These are phyloP conservation scores for Paspalum vaginatum DNA, from an alignment of 176 grass and related monocot species.

Conservation along the genomic window DNA sequence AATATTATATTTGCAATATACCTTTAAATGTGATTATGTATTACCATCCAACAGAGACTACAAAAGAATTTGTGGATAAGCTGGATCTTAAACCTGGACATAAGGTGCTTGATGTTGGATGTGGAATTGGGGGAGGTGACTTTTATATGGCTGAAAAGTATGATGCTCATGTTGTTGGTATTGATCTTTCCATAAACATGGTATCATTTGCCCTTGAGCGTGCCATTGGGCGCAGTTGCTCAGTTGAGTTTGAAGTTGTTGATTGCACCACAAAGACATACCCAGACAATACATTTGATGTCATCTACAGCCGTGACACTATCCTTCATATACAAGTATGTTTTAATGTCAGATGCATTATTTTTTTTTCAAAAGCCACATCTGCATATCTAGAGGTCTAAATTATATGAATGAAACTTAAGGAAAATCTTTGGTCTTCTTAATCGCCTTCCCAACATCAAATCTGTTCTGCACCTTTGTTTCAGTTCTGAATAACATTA, in stretches of 20 bases:
- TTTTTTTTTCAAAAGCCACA: background rate
- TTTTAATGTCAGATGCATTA: background rate
- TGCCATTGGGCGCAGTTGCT: conserved; percentile 79
- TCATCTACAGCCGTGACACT: conserved; percentile 93
- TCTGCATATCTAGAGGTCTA: background rate
- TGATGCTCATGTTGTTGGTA: conserved; percentile 87
- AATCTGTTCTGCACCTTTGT: background rate
- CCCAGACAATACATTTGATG: conserved; percentile 70
- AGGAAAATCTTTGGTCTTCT: background rate
- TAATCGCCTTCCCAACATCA: background rate
- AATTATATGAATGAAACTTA: background rate
- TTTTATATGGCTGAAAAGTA: conserved; percentile 99
- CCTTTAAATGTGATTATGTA: conserved; percentile 24
- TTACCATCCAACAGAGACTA: conserved; percentile 63
- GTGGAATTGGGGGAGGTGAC: conserved; percentile 93
- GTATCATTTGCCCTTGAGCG: conserved; percentile 90
- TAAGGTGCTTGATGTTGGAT: conserved; percentile 96
- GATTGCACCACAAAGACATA: conserved; percentile 95
- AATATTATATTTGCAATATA: conserved; percentile 24
- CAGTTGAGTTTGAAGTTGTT: conserved; percentile 93
- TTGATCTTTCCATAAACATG: conserved; percentile 99
- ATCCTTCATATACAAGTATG: conserved; percentile 97
- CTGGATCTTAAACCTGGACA: conserved; percentile 86
- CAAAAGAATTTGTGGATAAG: conserved; percentile 86
- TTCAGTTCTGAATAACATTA: background rate